These are phyloP conservation scores for Rhodotorula sp. DNA, from an alignment of 1,284 basidiomycete genomes.

Conservation along the genomic window DNA sequence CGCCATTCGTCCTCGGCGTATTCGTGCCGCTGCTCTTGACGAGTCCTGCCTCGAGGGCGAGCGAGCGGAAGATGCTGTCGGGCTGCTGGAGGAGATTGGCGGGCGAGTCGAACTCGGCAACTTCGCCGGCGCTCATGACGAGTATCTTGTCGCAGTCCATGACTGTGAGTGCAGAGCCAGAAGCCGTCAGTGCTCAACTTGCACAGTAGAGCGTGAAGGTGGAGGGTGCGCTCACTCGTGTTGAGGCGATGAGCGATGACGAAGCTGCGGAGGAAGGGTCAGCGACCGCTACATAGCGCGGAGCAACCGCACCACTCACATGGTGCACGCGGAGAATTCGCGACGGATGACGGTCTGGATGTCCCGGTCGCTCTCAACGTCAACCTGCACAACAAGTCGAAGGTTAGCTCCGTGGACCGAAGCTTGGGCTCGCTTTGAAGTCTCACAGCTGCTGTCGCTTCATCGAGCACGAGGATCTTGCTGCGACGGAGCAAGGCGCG, in stretches of 20 bases:
- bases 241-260: slow-evolving; percentile 38
- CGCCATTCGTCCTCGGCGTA: slow-evolving; percentile 13
- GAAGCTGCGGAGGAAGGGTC: slow-evolving; percentile 8
- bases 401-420: neutral
- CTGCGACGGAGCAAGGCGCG: slow-evolving; percentile 68
- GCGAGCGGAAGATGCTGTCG: slow-evolving; percentile 25
- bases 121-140: slow-evolving; percentile 46
- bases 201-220: neutral
- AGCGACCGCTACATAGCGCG: no score
- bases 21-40: slow-evolving; percentile 18
- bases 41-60: slow-evolving; percentile 28
- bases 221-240: slow-evolving; percentile 16
- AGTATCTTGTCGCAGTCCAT: slow-evolving; percentile 51
- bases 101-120: slow-evolving; percentile 44
- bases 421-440: neutral
- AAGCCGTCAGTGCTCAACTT: no score
- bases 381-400: slow-evolving; percentile 8
- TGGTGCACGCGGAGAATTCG: slow-evolving; percentile 36
- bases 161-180: neutral
- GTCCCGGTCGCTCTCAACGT: slow-evolving; percentile 38
- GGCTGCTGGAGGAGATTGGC: slow-evolving; percentile 36
- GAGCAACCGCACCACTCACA: slow-evolving; percentile 18
- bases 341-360: slow-evolving; percentile 44
- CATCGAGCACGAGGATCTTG: slow-evolving; percentile 85
- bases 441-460: slow-evolving; percentile 48